Evolutionary conservation across 208 protist genomes (phyloP), one percentile per base, ranked within the genome.

Genomic region (Trypanosoma avium): DNA sequence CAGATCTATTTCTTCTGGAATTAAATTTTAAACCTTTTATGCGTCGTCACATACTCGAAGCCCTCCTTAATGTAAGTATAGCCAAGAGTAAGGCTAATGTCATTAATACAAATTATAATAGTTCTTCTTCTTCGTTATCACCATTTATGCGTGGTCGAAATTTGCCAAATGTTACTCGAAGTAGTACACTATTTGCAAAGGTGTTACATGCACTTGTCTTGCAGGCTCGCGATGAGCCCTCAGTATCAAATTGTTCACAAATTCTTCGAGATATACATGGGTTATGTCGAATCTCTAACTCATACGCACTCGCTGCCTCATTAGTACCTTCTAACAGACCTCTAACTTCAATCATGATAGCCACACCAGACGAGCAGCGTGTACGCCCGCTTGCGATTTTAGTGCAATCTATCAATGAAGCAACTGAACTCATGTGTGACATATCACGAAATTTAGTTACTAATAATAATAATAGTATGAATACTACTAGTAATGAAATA

Each of bases 251-350:
- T n/a, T 35, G 30, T 15, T 21, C 35, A 27, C 26, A 26, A 26
- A 47, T 69, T 49, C 58, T 90, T 4, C 63, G 57, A 24, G 70
- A 81, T 54, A 50, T 88, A 53, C 42, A 59, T 0, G 33, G 67
- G 22, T 61, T 87, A 29, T 77, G 77, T 40, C 48, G 64, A 10
- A 55, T 76, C 38, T 74, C 70, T 38, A 84, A 82, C 62, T 65
- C 70, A 19, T 59, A 88, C 56, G 73, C 79, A 1, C 70, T 91
- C 30, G 79, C 79, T 2, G 69, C 73, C 2, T 91, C 84, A 15
- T 27, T 91, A 17, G 81, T 91, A 36, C 84, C 84, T 6, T 5
- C 53, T 42, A 32, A 33, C 54, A 40, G 30, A 30, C 49, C 56
- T 0, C 57, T 91, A 43, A 54, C 33, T 30, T 53, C 19, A 32